Evolutionary conservation across 2,329 filamentous ascomycete species (phyloP).

Genomic region (Aspergillus caelatus): DNA sequence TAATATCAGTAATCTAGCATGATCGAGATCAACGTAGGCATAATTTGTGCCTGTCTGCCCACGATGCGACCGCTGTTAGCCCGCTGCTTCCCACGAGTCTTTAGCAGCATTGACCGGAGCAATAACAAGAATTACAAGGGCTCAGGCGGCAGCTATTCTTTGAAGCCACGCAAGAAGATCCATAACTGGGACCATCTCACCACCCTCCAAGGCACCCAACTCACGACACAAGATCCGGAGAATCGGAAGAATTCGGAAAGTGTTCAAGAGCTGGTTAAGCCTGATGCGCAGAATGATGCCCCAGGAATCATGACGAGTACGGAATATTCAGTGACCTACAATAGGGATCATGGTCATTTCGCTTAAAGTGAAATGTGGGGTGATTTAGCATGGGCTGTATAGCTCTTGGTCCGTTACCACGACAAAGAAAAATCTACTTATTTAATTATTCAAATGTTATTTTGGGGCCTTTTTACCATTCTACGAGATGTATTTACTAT

Average conservation of each 20-base stretch:
- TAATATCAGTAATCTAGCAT: background rate
- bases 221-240: background rate
- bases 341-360: background rate
- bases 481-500: background rate
- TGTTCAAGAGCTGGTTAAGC: background rate
- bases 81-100: constrained; percentile 7
- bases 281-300: background rate
- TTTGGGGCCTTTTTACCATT: background rate
- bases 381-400: background rate
- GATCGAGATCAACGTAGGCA: constrained; percentile 22
- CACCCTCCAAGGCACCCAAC: background rate
- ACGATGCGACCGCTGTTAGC: constrained; percentile 14
- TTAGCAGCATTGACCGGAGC: constrained; percentile 2
- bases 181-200: constrained; percentile 16
- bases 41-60: constrained; percentile 19
- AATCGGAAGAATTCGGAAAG: background rate
- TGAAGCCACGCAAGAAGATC: constrained; percentile 9
- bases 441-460: background rate
- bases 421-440: background rate
- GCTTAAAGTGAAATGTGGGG: background rate
- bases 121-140: background rate
- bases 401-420: background rate
- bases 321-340: background rate
- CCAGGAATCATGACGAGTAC: background rate
- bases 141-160: constrained; percentile 6